phyloP scores from a whole-genome alignment of 106 monocot genomes.

The Acorus calamus region DNA sequence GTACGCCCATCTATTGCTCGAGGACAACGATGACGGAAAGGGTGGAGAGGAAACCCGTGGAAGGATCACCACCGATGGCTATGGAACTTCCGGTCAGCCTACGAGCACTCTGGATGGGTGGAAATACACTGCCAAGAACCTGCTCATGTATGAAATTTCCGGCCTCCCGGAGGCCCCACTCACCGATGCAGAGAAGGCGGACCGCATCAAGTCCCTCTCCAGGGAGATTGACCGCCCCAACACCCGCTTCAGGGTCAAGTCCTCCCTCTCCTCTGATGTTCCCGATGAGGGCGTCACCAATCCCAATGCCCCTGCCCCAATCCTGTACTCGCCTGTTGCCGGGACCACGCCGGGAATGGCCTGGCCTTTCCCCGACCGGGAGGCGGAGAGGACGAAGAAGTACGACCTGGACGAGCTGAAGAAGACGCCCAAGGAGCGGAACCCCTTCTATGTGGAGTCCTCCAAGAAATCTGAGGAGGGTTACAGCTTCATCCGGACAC shows the following conservation, averaged over 20 bases:
- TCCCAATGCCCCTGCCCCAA: slow-evolving; percentile 12
- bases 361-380: slow-evolving; percentile 62
- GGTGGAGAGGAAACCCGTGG: slow-evolving; percentile 26
- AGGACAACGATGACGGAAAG: slow-evolving; percentile 13
- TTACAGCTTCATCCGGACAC: slow-evolving; percentile 84
- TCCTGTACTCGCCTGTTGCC: slow-evolving; percentile 54
- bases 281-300: slow-evolving; percentile 26
- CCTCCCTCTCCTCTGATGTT: slow-evolving; percentile 18
- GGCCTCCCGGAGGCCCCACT: slow-evolving; percentile 52
- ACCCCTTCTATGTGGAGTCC: slow-evolving; percentile 68
- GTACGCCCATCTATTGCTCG: slow-evolving; percentile 56
- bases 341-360: slow-evolving; percentile 70
- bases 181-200: slow-evolving; percentile 58
- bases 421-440: slow-evolving; percentile 42
- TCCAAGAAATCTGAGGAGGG: slow-evolving; percentile 65
- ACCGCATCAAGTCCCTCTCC: slow-evolving; percentile 55
- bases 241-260: slow-evolving; percentile 60
- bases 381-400: slow-evolving; percentile 49
- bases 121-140: slow-evolving; percentile 87
- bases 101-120: slow-evolving; percentile 53
- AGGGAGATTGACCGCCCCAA: slow-evolving; percentile 67
- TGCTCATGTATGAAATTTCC: slow-evolving; percentile 71
- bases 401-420: slow-evolving; percentile 94
- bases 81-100: slow-evolving; percentile 80
- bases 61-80: slow-evolving; percentile 80